phyloP scores from a whole-genome alignment of 345 rosid species.

The Syzygium aqueum region DNA sequence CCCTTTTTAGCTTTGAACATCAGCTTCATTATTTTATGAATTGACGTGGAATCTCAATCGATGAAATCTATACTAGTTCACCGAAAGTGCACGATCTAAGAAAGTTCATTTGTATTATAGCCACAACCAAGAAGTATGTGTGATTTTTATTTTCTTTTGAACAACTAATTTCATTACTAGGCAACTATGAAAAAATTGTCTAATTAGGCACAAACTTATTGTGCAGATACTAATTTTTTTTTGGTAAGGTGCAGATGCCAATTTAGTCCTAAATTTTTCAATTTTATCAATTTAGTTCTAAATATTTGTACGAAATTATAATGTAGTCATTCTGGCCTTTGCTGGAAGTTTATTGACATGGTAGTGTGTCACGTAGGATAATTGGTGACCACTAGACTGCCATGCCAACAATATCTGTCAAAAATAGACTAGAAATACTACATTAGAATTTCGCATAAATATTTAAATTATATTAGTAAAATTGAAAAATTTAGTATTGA shows the following conservation, averaged over 20 bases:
- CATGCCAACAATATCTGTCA: rapidly evolving
- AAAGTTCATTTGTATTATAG: not conserved
- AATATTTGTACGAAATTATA: not conserved
- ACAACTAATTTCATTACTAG: not conserved
- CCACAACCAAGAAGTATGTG: not conserved
- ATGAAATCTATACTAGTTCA: not conserved
- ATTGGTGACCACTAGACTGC: not conserved
- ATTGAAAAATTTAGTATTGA: not conserved
- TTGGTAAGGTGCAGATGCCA: not conserved
- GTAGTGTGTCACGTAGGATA: rapidly evolving
- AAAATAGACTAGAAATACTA: not conserved
- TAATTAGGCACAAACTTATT: not conserved
- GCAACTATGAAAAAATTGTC: not conserved
- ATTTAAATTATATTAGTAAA: not conserved
- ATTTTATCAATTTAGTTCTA: not conserved
- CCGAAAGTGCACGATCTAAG: not conserved
- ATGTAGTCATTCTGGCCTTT: not conserved
- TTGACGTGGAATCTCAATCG: not conserved
- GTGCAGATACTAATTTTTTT: not conserved
- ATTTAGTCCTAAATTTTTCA: not conserved
- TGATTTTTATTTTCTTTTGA: not conserved
- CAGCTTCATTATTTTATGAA: not conserved
- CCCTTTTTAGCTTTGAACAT: not conserved
- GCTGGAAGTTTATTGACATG: not conserved
- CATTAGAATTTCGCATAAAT: not conserved